These are phyloP conservation scores for Saccharum officinarum DNA, from an alignment of 176 grass and related monocot species.

Conservation along the genomic window DNA sequence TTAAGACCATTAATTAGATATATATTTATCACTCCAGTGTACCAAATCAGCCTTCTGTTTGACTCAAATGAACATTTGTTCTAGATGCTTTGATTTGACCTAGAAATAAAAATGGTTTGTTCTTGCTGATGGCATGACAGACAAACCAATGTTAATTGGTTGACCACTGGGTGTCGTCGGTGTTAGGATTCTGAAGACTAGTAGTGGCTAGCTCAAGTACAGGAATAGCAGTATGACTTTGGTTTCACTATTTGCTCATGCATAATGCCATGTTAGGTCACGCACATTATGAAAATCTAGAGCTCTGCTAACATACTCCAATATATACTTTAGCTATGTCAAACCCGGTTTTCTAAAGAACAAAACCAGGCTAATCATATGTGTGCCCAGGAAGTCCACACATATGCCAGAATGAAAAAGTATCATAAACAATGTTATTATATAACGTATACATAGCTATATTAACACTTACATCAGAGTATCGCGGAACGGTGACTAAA, in stretches of 20 bases:
- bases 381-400: too few relatives aligned
- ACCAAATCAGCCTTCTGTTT: slow-evolving; percentile 33
- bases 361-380: too few relatives aligned
- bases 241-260: background rate
- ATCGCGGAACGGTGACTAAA: too few relatives aligned
- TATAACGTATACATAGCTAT: too few relatives aligned
- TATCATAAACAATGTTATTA: too few relatives aligned
- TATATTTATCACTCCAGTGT: background rate
- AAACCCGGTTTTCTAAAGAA: too few relatives aligned
- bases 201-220: background rate
- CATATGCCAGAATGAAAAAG: too few relatives aligned
- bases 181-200: slow-evolving; percentile 19
- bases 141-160: slow-evolving; percentile 23
- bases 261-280: slow-evolving; percentile 11
- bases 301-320: background rate
- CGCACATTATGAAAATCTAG: slow-evolving; percentile 4
- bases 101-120: background rate
- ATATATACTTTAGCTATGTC: background rate
- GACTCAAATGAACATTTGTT: slow-evolving; percentile 12
- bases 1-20: background rate
- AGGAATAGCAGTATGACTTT: slow-evolving; percentile 16
- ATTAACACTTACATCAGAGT: too few relatives aligned
- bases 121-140: background rate
- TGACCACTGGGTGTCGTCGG: background rate
- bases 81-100: slow-evolving; percentile 15